Evolutionary conservation across 192 early-diverging fungal genomes (phyloP), one percentile per base, ranked within the genome.

Genomic region (Rhizophlyctis rosea): DNA sequence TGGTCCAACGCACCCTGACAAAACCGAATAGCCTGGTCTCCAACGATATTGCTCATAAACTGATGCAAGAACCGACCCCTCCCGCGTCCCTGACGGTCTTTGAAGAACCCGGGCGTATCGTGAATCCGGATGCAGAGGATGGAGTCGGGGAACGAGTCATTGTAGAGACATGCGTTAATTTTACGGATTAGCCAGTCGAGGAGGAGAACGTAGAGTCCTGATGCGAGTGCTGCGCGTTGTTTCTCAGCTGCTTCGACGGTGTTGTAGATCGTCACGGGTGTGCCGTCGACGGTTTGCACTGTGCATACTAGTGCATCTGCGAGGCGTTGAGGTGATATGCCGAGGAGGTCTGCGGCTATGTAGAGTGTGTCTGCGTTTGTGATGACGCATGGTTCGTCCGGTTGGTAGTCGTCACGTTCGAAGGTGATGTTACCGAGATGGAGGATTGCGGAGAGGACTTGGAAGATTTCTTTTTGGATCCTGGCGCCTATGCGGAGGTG

Each of bases 381-480:
- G 49, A 92, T 74, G 7, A 59, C 34, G 31, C 84, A 86, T 1
- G 87, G 77, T 59, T 92, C 91, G 47, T 91, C 80, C 5, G 83
- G 73, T 7, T 71, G 63, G 11, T 62, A 73, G 31, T 76, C 71
- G 62, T 81, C 84, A 57, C 81, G 85, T 0, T 73, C 57, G 61
- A 96, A 96, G 59, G 84, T 82, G 54, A 98, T 67, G 65, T 96
- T 94, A 21, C 93, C 92, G 18, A 98, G 78, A 60, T 90, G 86
- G 33, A 98, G 73, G 55, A 98, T 88, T 25, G 90, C 86, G 0
- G 93, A 86, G 36, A 98, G 69, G 35, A 90, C 77, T 44, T 90
- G 83, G 69, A 93, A 92, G 52, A 95, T 90, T 63, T 92, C 89
- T 29, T 83, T 87, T 39, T 88, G 88, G 68, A 89, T 85, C 69